Percentiles rank a stretch among this genome's conserved stretches.
Evolutionary conservation across 192 early-diverging fungal species (phyloP).

Genomic region (Oehlia diaphana): DNA sequence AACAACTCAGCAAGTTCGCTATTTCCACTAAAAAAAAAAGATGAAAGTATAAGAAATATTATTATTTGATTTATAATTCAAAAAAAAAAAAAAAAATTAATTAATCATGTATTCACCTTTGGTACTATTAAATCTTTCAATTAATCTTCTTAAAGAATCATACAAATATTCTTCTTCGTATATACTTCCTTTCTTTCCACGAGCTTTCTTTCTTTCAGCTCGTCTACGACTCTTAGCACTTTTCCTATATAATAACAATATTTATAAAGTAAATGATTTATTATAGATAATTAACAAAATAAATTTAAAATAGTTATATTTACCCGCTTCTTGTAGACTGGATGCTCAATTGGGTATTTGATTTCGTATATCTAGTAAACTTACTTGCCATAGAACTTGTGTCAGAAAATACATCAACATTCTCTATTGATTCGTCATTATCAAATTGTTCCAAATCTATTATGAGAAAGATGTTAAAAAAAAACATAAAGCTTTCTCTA

Average conservation of each 20-base stretch:
- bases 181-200: slow-evolving; percentile 85
- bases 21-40: slow-evolving; percentile 3
- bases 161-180: slow-evolving; percentile 92
- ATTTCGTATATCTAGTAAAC: slow-evolving; percentile 76
- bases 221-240: slow-evolving; percentile 71
- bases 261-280: not conserved
- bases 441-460: slow-evolving; percentile 17
- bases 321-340: slow-evolving; percentile 40
- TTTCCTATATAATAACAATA: slow-evolving; percentile 44
- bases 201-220: slow-evolving; percentile 73
- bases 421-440: slow-evolving; percentile 69
- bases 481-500: not conserved
- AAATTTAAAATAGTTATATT: slow-evolving; percentile 3
- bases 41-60: not conserved
- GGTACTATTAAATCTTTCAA: slow-evolving; percentile 54
- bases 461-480: not conserved
- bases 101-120: slow-evolving; percentile 45
- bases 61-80: no score
- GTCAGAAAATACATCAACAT: slow-evolving; percentile 94
- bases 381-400: slow-evolving; percentile 91
- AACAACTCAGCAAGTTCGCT: slow-evolving; percentile 9
- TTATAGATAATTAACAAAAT: not conserved
- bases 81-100: no score
- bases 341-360: slow-evolving; percentile 61
- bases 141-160: slow-evolving; percentile 63